Base-by-base conservation (phyloP, 768 basidiomycete genomes). In the Suillus paluster region DNA sequence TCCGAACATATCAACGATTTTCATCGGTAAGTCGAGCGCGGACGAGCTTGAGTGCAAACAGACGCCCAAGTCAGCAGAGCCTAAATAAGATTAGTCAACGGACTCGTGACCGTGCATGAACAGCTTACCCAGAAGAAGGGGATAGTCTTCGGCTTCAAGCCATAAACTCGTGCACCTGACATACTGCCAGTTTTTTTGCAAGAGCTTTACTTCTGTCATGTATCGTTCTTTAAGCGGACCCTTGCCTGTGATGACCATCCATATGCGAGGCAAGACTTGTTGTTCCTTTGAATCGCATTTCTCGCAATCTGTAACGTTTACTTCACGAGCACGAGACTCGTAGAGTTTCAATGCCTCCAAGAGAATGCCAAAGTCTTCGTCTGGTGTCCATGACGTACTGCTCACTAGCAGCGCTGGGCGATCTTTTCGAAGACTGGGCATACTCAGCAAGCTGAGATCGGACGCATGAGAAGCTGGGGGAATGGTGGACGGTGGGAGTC, bases 1-100 rank as follows among this genome's bases (percentile, higher is more conserved):
- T 5, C 97, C 97, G 78, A 99, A 98, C 97, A 99, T 98, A 74
- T 99, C 97, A 8, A 99, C 95, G 5, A 99, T 88, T 75, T 99
- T 99, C 97, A 99, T 99, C 3, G 97, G 97, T 59, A 99, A 79
- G 75, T 99, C 97, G 60, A 95, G 77, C 1, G 85, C 91, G 2
- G 94, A 96, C 0, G 94, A 94, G 73, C 94, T 96, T 6, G 87
- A 86, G 77, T 99, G 97, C 55, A 99, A 77, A 63, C 88, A 95
- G 61, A 99, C 84, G 3, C 97, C 97, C 44, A 99, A 68, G 74
- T 99, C 95, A 11, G 95, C 94, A 4, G 93, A 90, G 36, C 95
- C 94, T 94, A 64, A 6, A 38, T 49, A 59, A 53, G 15, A 56
- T 45, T n/a, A 27, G 57, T 54, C 6, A 46, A 45, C 4, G 38